Percentiles rank a stretch among this genome's conserved stretches.
Conservation (phyloP, 2,329 filamentous ascomycete genomes). For the Thielaviopsis musarum region DNA sequence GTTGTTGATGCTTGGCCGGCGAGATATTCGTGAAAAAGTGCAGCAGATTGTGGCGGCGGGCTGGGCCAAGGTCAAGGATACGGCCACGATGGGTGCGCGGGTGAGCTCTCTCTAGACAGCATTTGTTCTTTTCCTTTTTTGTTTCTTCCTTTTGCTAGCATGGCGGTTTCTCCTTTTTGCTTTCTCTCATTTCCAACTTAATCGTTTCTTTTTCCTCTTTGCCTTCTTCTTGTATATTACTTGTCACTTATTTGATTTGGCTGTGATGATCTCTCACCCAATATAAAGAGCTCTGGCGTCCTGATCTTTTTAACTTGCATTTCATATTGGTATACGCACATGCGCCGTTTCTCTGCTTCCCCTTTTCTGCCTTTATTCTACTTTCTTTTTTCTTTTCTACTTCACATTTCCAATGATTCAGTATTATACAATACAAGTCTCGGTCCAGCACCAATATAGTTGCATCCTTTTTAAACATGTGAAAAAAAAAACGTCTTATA, state of each 20-base stretch:
- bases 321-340: too few species aligned
- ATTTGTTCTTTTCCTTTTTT: not conserved
- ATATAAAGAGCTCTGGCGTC: too few species aligned
- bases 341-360: not conserved
- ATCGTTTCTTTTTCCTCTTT: not conserved
- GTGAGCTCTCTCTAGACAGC: slow-evolving; percentile 70
- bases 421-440: too few species aligned
- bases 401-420: too few species aligned
- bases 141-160: too few species aligned
- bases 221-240: slow-evolving; percentile 5
- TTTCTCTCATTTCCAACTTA: not conserved
- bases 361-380: slow-evolving; percentile 9
- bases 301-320: too few species aligned
- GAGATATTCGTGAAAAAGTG: slow-evolving; percentile 58
- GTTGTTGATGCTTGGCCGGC: slow-evolving; percentile 56
- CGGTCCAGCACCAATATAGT: too few species aligned
- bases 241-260: not conserved
- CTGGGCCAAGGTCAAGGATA: slow-evolving; percentile 69
- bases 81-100: slow-evolving; percentile 91
- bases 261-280: too few species aligned
- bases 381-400: not conserved
- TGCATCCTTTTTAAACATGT: slow-evolving; percentile 12
- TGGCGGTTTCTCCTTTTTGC: not conserved
- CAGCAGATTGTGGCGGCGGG: slow-evolving; percentile 48
- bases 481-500: not conserved